Conservation (phyloP, 108 stramenopile species). For the Parmales sp. region DNA sequence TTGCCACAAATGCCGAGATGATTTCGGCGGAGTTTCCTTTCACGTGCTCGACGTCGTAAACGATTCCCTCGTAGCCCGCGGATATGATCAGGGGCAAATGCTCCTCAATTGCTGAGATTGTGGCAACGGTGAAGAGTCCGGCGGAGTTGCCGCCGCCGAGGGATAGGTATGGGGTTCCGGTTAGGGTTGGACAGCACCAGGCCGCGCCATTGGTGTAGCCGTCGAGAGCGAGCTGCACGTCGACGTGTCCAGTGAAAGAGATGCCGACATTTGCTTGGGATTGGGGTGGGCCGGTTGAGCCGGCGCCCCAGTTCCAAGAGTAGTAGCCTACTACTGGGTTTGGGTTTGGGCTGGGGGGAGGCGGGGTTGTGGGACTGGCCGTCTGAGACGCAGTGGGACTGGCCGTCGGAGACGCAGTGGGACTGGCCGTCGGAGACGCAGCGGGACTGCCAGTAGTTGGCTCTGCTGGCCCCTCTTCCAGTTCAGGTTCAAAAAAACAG, state of each 20-base stretch:
- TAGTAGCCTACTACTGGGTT: too few relatives aligned
- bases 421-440: too few relatives aligned
- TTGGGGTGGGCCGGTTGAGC: neutral
- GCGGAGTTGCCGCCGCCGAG: neutral
- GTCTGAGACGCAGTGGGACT: too few relatives aligned
- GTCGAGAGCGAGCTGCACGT: neutral
- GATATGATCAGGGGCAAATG: neutral
- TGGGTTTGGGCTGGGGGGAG: too few relatives aligned
- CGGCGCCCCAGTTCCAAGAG: neutral
- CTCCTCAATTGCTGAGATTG: neutral
- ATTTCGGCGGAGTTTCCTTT: neutral
- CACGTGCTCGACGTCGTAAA: neutral
- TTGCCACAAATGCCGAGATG: neutral
- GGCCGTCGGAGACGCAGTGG: too few relatives aligned
- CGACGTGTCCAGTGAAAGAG: neutral
- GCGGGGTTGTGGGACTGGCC: too few relatives aligned
- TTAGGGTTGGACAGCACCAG: neutral
- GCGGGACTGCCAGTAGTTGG: too few relatives aligned
- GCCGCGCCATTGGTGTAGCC: neutral
- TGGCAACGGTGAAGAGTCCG: neutral
- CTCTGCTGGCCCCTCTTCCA: too few relatives aligned
- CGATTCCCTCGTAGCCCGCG: neutral
- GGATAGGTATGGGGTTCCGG: neutral
- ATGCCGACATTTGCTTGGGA: neutral
- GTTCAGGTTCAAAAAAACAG: too few relatives aligned